A percentile compares a stretch with the other conserved stretches of the same genome.
Conservation (phyloP, 2,329 filamentous ascomycete species). For the Myriosclerotinia duriaeana region DNA sequence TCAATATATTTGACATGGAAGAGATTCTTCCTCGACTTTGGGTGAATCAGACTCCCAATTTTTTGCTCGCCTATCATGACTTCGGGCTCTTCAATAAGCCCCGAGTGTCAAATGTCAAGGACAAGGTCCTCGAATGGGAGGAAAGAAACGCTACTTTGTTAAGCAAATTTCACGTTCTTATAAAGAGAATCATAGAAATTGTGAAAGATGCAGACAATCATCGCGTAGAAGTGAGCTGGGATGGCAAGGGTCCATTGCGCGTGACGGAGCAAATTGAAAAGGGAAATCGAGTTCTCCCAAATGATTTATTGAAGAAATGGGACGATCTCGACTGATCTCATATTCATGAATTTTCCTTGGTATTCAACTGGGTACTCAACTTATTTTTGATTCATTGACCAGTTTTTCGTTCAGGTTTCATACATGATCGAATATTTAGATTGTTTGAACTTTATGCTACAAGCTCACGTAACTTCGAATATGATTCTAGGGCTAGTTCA, state of each 20-base stretch:
- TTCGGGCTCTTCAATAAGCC: conserved; percentile 44
- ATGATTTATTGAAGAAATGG: conserved; percentile 28
- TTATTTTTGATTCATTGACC: not conserved
- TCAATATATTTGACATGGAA: conserved; percentile 30
- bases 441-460: not conserved
- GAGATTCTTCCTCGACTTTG: conserved; percentile 49
- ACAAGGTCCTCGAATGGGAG: conserved; percentile 30
- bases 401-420: not conserved
- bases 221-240: conserved; percentile 28
- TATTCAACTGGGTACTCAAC: not conserved
- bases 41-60: conserved; percentile 52
- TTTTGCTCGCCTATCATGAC: conserved; percentile 52
- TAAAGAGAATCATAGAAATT: conserved; percentile 33
- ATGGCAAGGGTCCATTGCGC: conserved; percentile 26
- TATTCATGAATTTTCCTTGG: not conserved
- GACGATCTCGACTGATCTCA: not conserved
- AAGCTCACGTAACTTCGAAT: not conserved
- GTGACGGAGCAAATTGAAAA: conserved; percentile 32
- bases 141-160: conserved; percentile 25
- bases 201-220: conserved; percentile 28
- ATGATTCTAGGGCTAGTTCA: not conserved
- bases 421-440: not conserved
- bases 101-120: conserved; percentile 25
- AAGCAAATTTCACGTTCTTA: conserved; percentile 30
- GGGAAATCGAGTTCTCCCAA: conserved; percentile 31